Conservation (phyloP, 495 filamentous ascomycete genomes). For the Aspergillus heteromorphus region DNA sequence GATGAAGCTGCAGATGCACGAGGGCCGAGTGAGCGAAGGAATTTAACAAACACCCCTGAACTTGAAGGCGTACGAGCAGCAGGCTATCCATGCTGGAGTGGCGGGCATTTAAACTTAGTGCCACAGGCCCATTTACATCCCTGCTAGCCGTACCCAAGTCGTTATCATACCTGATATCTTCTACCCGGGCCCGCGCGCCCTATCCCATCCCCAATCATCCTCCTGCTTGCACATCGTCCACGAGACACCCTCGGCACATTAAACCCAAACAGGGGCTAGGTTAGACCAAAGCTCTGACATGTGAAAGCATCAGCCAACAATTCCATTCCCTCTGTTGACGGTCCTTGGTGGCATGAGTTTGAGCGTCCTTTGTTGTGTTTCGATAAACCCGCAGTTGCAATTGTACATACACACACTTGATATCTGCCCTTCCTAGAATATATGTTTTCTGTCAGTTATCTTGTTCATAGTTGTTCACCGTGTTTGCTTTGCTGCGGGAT, state of each 20-base stretch:
- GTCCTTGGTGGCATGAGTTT: conserved; percentile 5
- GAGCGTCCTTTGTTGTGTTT: conserved; percentile 8
- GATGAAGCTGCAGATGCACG: conserved; percentile 26
- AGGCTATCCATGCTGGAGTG: not conserved
- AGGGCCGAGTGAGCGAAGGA: conserved; percentile 9
- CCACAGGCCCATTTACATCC: not conserved
- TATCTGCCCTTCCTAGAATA: not conserved
- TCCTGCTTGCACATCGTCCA: not conserved
- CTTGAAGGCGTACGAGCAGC: not conserved
- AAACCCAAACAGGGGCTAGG: conserved; percentile 9
- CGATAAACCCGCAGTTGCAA: conserved; percentile 2
- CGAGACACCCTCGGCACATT: not conserved
- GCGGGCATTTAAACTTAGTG: not conserved
- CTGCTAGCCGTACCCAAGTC: not conserved
- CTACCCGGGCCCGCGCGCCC: not conserved
- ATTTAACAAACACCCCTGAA: not conserved
- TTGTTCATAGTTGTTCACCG: no score
- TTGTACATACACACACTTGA: conserved; percentile 5
- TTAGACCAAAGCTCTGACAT: conserved; percentile 8
- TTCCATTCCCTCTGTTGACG: no score
- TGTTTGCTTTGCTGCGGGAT: no score
- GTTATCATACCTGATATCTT: not conserved
- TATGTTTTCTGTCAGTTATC: no score
- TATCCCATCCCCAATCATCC: no score
- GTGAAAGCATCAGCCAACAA: not conserved